These are phyloP conservation scores for Vitis rotundifolia DNA, from an alignment of 164 flowering plant genomes.

Conservation along the genomic window DNA sequence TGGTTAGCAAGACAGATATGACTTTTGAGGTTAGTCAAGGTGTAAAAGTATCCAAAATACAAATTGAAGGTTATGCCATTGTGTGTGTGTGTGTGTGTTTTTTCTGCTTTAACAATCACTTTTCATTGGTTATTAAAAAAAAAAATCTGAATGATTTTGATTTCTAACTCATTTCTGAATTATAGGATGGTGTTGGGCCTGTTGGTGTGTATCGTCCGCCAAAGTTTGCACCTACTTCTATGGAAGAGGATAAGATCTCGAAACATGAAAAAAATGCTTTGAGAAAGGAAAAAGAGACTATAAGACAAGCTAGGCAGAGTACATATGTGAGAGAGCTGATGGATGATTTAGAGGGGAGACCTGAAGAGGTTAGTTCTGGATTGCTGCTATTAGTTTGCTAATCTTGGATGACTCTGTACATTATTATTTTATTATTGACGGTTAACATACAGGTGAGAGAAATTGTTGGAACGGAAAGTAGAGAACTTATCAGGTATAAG, in stretches of 20 bases:
- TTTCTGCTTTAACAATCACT: too few species aligned
- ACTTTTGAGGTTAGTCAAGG: conserved; percentile 44
- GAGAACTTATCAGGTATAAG: conserved; percentile 50
- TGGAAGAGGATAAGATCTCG: conserved; percentile 77
- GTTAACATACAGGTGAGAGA: conserved; percentile 60
- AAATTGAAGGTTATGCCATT: not conserved
- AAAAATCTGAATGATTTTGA: not conserved
- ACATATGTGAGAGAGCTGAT: conserved; percentile 54
- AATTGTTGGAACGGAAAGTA: conserved; percentile 57
- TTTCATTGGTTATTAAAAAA: too few species aligned
- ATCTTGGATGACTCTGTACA: not conserved
- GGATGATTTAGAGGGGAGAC: conserved; percentile 76
- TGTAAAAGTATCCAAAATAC: not conserved
- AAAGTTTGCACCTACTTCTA: conserved; percentile 71
- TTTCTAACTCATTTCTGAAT: conserved; percentile 4
- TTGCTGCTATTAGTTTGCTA: conserved; percentile 3
- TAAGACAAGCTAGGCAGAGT: conserved; percentile 54
- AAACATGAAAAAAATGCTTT: conserved; percentile 60
- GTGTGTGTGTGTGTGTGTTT: too few species aligned
- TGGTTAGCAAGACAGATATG: conserved; percentile 43
- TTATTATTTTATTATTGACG: conserved; percentile 1
- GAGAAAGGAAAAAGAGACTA: conserved; percentile 55
- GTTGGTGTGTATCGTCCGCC: conserved; percentile 65
- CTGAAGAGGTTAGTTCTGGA: conserved; percentile 76
- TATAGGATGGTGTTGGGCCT: conserved; percentile 42